Percentiles rank a stretch among this genome's conserved stretches.
phyloP scores from a whole-genome alignment of 129 eudicot genomes.

The Flaveria trinervia region DNA sequence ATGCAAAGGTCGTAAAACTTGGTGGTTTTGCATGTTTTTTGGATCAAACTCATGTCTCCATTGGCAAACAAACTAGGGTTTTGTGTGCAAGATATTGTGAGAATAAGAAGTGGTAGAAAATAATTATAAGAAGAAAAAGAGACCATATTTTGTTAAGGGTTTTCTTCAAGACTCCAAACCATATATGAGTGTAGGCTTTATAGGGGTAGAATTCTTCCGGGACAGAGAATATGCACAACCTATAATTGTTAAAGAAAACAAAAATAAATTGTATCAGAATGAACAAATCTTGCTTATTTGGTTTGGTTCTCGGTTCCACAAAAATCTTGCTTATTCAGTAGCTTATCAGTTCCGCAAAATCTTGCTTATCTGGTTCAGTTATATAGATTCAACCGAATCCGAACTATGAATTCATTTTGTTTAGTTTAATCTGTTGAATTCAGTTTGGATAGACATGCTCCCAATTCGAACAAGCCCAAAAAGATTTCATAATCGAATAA shows the following conservation, averaged over 20 bases:
- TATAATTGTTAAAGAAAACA: background rate
- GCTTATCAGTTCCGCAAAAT: too few species aligned
- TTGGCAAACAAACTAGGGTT: conserved; percentile 23
- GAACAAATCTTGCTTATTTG: too few species aligned
- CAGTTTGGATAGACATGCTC: too few species aligned
- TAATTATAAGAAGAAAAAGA: conserved; percentile 2
- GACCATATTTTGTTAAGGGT: conserved; percentile 31
- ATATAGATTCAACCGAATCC: too few species aligned
- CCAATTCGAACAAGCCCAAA: too few species aligned
- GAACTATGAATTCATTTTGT: too few species aligned
- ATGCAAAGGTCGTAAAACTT: conserved; percentile 72
- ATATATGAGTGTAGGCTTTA: background rate
- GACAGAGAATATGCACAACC: background rate
- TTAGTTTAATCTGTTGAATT: too few species aligned
- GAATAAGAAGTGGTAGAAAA: conserved; percentile 27
- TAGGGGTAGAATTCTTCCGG: background rate
- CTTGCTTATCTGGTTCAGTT: too few species aligned
- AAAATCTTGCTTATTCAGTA: too few species aligned
- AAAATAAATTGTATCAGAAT: too few species aligned
- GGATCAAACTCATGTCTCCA: conserved; percentile 55
- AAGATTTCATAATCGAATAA: too few species aligned
- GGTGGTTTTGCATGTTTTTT: conserved; percentile 73
- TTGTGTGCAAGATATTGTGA: conserved; percentile 39
- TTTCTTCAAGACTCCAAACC: background rate
- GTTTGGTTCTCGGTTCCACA: too few species aligned